Percentiles rank a stretch among this genome's conserved stretches.
Evolutionary conservation across 495 filamentous ascomycete genomes (phyloP).

Genomic region (Neurospora tetraspora): DNA sequence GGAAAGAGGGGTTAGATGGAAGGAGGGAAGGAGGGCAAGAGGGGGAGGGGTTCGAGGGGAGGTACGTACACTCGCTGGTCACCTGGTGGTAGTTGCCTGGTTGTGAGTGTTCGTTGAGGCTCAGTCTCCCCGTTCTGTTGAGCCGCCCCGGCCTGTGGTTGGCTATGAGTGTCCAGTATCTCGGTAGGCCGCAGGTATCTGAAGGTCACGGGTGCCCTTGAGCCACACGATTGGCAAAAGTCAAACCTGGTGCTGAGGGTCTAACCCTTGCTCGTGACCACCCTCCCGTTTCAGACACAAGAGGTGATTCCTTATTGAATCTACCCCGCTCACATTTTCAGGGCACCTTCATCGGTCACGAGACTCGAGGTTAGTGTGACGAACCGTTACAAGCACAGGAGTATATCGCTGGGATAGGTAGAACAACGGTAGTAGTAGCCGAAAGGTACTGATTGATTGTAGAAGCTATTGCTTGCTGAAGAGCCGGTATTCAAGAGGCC

Average conservation of each 20-base stretch:
- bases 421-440: no score
- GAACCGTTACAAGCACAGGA: no score
- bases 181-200: background rate
- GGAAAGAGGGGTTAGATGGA: background rate
- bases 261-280: background rate
- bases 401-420: no score
- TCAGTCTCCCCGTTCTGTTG: background rate
- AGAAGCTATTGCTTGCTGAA: no score
- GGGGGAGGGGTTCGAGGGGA: background rate
- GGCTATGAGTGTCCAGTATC: background rate
- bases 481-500: no score
- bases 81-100: background rate
- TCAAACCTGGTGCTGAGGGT: background rate
- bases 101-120: background rate
- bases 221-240: background rate
- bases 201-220: background rate
- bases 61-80: background rate
- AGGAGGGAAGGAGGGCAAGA: no score
- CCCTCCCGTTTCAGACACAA: background rate
- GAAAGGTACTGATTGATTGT: no score
- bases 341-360: background rate
- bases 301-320: background rate
- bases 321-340: background rate
- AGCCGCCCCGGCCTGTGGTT: background rate
- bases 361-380: accelerated